A percentile compares a stretch with the other conserved stretches of the same genome.
phyloP scores from a whole-genome alignment of 352 stramenopile species.

The Thraustochytrium sp. region DNA sequence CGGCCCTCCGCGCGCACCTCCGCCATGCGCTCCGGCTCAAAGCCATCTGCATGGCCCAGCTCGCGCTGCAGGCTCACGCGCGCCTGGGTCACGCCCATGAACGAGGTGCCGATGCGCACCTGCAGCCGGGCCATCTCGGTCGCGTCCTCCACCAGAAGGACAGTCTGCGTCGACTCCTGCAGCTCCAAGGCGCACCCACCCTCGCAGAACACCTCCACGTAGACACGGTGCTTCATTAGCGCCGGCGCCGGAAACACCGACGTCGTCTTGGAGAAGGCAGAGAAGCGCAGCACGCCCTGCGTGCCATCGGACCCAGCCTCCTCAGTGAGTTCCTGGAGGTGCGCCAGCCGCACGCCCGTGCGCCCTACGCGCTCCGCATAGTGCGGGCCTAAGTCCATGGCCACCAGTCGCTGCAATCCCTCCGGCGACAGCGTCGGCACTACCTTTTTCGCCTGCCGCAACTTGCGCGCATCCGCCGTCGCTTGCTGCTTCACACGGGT shows the following conservation, averaged over 20 bases:
- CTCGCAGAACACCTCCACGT: background rate
- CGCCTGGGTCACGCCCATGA: conserved; percentile 4
- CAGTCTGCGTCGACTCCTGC: background rate
- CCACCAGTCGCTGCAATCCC: no score
- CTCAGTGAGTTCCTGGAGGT: no score
- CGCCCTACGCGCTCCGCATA: no score
- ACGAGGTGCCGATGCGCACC: conserved; percentile 28
- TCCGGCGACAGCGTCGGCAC: no score
- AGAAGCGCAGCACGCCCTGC: background rate
- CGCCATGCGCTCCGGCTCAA: background rate
- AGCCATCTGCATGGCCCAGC: background rate
- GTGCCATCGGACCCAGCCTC: no score
- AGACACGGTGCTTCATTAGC: conserved; percentile 14
- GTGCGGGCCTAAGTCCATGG: no score
- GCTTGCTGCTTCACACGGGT: no score
- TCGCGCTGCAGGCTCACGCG: background rate
- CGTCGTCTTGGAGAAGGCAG: background rate
- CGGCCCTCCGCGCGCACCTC: background rate
- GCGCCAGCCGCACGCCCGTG: no score
- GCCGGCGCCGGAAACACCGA: background rate
- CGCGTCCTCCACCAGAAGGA: background rate
- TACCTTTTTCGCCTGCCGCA: no score
- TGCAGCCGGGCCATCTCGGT: background rate
- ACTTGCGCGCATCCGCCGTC: no score
- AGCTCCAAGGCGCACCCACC: background rate